Evolutionary conservation across 371 early-diverging fungal species (phyloP).

Genomic region (Mortierella sp.): DNA sequence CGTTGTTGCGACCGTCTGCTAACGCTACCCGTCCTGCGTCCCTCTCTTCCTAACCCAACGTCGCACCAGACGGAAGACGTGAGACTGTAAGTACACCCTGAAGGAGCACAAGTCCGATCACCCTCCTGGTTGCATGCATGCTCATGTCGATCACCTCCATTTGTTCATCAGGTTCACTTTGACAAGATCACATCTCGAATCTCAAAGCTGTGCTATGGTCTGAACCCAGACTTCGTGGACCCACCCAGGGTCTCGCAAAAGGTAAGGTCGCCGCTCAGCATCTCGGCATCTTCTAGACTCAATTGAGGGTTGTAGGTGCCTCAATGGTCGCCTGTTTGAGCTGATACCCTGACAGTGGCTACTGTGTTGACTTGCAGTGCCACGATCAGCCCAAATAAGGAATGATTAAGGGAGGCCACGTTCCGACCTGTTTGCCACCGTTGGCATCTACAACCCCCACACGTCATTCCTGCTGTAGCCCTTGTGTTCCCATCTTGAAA

Average conservation of each 20-base stretch:
- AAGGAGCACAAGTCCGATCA: neutral
- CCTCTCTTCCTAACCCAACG: neutral
- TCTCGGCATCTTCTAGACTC: neutral
- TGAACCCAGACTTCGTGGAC: slow-evolving; percentile 93
- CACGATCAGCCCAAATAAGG: too few relatives aligned
- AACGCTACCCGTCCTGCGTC: too few relatives aligned
- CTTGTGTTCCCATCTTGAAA: too few relatives aligned
- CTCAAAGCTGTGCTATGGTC: slow-evolving; percentile 92
- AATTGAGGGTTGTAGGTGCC: neutral
- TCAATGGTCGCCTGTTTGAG: neutral
- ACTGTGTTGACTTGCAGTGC: too few relatives aligned
- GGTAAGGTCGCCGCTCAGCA: slow-evolving; percentile 56
- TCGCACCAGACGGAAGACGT: slow-evolving; percentile 50
- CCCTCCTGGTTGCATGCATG: neutral
- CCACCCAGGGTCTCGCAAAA: slow-evolving; percentile 95
- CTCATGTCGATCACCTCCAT: neutral
- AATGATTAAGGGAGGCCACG: too few relatives aligned
- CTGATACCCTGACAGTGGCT: neutral
- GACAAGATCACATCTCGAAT: slow-evolving; percentile 65
- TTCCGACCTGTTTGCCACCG: too few relatives aligned
- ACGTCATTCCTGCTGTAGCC: too few relatives aligned
- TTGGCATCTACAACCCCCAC: too few relatives aligned
- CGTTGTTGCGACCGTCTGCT: too few relatives aligned
- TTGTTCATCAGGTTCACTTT: slow-evolving; percentile 45
- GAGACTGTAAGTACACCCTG: slow-evolving; percentile 35